Evolutionary conservation across 2,329 filamentous ascomycete genomes (phyloP), one percentile per base, ranked within the genome.

Genomic region (Sphaerulina vaccinii): DNA sequence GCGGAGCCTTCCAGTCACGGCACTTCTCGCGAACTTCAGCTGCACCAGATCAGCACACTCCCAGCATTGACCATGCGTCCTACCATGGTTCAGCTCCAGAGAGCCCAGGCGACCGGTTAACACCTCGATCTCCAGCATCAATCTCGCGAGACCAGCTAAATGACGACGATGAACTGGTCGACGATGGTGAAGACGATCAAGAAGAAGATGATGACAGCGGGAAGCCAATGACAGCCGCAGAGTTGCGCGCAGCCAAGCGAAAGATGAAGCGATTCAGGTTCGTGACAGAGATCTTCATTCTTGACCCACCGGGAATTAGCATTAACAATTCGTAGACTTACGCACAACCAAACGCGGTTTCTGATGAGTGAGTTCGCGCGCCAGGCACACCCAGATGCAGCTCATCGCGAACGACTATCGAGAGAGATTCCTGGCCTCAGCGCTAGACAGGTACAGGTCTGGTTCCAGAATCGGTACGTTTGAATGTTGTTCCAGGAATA

Each of bases 331-430:
- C 27, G 29, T 64, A 95, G 91, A 60, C 83, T 97, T 59, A 96
- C 91, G 1, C 91, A 96, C 70, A 92, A 93, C 64, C 92, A 97
- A 77, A 96, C 92, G n/a, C 85, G 92, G 11, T 97, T 95, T 65
- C 76, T 97, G 51, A 95, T 96, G 90, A 96, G 89, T 71, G 91
- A 97, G 69, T 97, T 96, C 66, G 88, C 90, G 51, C 90, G 93
- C 63, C 90, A 97, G 68, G 89, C 91, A 19, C 91, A 96, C 68
- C 91, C 91, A 6, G 91, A 97, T 72, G 91, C 91, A 35, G 88
- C 88, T 40, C 90, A 96, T 70, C 81, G 91, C 57, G 91, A 96
- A 68, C 81, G 90, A 40, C 77, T 97, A 32, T 92, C 91, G 3
- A 79, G 87, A 57, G 90, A 96, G 68, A 96, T 97, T 39, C 91